These are phyloP conservation scores for Podospora pseudoanserina DNA, from an alignment of 495 filamentous ascomycete species.

Conservation along the genomic window DNA sequence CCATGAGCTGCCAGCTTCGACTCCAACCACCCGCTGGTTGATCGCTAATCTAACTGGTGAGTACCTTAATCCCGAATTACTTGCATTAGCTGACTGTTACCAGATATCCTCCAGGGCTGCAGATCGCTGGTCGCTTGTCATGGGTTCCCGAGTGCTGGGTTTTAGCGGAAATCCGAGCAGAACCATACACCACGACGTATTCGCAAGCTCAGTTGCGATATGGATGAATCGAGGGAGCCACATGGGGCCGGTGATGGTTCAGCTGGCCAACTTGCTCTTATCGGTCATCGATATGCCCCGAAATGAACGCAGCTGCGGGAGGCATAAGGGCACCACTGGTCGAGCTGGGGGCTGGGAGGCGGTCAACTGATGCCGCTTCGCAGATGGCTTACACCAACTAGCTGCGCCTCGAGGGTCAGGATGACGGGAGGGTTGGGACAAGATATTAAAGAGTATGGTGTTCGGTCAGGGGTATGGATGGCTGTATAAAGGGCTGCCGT, in stretches of 20 bases:
- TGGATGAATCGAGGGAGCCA: background rate
- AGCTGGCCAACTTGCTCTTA: background rate
- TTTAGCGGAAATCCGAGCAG: background rate
- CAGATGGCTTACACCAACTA: background rate
- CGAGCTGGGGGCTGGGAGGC: background rate
- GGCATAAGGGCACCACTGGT: background rate
- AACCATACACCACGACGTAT: background rate
- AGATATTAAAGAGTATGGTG: background rate
- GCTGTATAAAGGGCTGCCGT: background rate
- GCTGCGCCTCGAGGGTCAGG: background rate
- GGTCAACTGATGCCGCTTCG: background rate
- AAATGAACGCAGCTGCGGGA: background rate
- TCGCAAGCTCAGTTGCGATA: background rate
- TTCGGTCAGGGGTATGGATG: background rate
- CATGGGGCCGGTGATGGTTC: background rate
- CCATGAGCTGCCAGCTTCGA: background rate
- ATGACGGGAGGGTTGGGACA: background rate
- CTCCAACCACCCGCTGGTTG: background rate
- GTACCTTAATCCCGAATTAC: background rate
- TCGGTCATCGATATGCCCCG: background rate
- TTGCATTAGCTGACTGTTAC: background rate
- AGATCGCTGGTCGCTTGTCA: background rate
- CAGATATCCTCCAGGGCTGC: background rate
- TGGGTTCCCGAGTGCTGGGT: background rate
- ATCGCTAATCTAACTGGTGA: background rate